Conservation (phyloP, 345 rosid genomes). For the Hevea brasiliensis region DNA sequence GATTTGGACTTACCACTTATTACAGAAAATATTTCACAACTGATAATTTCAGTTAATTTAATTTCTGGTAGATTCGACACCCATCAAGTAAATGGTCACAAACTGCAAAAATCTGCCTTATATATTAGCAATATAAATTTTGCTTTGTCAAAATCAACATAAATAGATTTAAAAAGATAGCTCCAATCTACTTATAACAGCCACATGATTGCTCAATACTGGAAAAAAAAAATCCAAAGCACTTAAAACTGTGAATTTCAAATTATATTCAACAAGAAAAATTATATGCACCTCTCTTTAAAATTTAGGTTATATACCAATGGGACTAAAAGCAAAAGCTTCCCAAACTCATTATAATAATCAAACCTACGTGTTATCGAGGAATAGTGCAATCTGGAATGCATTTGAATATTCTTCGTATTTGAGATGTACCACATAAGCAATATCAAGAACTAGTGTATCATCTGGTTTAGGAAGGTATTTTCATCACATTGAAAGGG, state of each 20-base stretch:
- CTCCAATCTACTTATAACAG: background rate
- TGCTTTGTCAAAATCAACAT: constrained; percentile 1
- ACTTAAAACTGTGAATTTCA: background rate
- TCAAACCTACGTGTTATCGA: constrained; percentile 78
- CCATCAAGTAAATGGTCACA: too few species aligned
- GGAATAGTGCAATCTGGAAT: constrained; percentile 78
- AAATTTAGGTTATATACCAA: background rate
- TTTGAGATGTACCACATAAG: constrained; percentile 70
- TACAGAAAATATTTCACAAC: too few species aligned
- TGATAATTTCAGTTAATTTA: too few species aligned
- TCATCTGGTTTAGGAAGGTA: constrained; percentile 95
- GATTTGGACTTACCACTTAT: too few species aligned
- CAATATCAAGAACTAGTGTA: constrained; percentile 65
- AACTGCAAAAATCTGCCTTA: constrained; percentile 72
- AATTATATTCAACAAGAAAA: background rate
- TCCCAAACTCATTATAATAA: constrained; percentile 3
- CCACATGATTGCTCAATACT: constrained; percentile 4
- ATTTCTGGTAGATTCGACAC: too few species aligned
- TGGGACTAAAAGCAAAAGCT: background rate
- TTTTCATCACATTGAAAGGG: constrained; percentile 40
- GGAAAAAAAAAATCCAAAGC: too few species aligned
- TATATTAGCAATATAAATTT: constrained; percentile 46
- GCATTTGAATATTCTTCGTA: constrained; percentile 74
- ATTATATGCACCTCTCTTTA: background rate
- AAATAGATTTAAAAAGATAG: background rate